These are phyloP conservation scores for Raffaelea deltoideospora DNA, from an alignment of 2,329 filamentous ascomycete genomes.

Conservation along the genomic window DNA sequence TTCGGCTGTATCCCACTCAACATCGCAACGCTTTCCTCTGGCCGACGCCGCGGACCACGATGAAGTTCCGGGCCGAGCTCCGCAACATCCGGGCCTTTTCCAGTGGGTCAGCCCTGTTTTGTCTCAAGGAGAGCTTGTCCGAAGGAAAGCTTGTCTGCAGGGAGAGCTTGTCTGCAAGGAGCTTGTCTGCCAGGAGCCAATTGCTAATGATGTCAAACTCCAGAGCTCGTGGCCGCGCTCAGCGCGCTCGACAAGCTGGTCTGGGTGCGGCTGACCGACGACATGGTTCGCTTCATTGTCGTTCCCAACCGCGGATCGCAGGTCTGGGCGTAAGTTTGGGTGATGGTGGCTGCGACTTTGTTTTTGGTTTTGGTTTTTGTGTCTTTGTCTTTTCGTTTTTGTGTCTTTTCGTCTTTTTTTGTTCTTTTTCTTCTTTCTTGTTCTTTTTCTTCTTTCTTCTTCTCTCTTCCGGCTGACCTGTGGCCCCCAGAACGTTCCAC, in stretches of 20 bases:
- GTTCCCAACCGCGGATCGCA: slow-evolving; percentile 90
- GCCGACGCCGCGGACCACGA: neutral
- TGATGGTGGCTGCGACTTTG: too few relatives aligned
- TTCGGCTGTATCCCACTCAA: too few relatives aligned
- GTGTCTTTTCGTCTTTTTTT: neutral
- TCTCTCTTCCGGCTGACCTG: neutral
- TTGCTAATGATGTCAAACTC: neutral
- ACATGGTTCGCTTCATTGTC: slow-evolving; percentile 83
- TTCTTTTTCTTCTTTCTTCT: neutral
- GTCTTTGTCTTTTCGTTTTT: too few relatives aligned
- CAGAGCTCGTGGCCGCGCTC: slow-evolving; percentile 49
- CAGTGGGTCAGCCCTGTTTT: slow-evolving; percentile 26
- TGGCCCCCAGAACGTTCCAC: slow-evolving; percentile 6
- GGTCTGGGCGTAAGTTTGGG: slow-evolving; percentile 84
- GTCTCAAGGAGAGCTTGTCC: too few relatives aligned
- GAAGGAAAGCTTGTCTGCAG: too few relatives aligned
- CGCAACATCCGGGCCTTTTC: slow-evolving; percentile 52
- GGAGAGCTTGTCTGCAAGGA: neutral
- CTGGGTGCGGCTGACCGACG: slow-evolving; percentile 80
- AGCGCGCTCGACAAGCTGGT: slow-evolving; percentile 65
- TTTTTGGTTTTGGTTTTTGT: too few relatives aligned
- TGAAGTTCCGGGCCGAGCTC: slow-evolving; percentile 34
- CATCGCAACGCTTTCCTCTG: too few relatives aligned
- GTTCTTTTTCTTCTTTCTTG: neutral
- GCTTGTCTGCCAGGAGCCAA: neutral